Conservation (phyloP, 768 basidiomycete species). For the Phallus indusiatus region DNA sequence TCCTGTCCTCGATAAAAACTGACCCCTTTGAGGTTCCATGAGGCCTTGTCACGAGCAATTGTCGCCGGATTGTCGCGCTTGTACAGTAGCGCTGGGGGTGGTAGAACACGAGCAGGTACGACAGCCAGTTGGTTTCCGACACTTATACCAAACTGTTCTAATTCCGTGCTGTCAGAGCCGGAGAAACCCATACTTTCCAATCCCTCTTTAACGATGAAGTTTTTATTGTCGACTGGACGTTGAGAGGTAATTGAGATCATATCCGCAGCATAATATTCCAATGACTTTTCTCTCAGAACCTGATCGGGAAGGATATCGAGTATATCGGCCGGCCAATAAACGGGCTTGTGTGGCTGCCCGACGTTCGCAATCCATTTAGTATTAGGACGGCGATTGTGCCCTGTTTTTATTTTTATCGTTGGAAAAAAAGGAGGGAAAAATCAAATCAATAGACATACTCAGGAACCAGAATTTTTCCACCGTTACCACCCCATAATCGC, state of each 20-base stretch:
- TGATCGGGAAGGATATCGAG: constrained; percentile 49
- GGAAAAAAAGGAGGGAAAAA: not conserved
- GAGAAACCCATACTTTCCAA: constrained; percentile 42
- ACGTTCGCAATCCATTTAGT: constrained; percentile 51
- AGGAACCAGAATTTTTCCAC: too few species aligned
- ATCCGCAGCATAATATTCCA: constrained; percentile 47
- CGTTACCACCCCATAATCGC: too few species aligned
- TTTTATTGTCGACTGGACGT: constrained; percentile 48
- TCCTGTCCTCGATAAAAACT: constrained; percentile 50
- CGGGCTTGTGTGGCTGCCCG: constrained; percentile 32
- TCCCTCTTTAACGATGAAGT: constrained; percentile 48
- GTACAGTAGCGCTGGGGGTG: constrained; percentile 50
- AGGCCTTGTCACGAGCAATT: constrained; percentile 40
- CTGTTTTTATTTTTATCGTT: too few species aligned
- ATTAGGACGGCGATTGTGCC: too few species aligned
- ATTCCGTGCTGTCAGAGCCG: constrained; percentile 20
- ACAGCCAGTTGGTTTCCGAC: constrained; percentile 51
- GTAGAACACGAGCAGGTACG: constrained; percentile 57
- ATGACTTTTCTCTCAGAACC: constrained; percentile 47
- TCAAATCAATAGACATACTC: not conserved
- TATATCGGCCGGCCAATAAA: constrained; percentile 58
- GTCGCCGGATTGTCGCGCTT: constrained; percentile 19
- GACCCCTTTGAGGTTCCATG: constrained; percentile 68
- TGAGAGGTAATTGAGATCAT: constrained; percentile 69
- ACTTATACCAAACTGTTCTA: constrained; percentile 48